Conservation (phyloP, 1,139 yeast species). For the Candida glucosophila region DNA sequence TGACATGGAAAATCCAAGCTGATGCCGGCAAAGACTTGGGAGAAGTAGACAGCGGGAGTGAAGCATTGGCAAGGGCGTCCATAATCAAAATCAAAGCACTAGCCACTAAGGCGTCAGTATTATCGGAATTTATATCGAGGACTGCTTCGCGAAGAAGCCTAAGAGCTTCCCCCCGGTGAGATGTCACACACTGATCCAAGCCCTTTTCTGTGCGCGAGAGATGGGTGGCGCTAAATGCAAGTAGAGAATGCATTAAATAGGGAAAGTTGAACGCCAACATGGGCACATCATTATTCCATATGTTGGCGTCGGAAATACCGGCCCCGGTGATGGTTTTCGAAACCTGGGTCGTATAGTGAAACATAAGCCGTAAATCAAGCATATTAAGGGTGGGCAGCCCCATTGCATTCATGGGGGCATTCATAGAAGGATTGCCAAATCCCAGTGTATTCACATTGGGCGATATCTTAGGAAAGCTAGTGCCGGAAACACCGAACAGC, state of each 20-base stretch:
- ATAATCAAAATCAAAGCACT: slow-evolving; percentile 80
- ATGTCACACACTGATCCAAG: slow-evolving; percentile 74
- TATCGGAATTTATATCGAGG: slow-evolving; percentile 68
- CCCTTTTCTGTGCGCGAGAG: slow-evolving; percentile 69
- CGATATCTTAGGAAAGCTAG: slow-evolving; percentile 19
- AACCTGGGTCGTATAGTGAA: slow-evolving; percentile 79
- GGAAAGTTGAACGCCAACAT: slow-evolving; percentile 83
- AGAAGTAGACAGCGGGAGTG: slow-evolving; percentile 56
- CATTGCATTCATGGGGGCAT: slow-evolving; percentile 9
- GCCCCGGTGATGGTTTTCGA: slow-evolving; percentile 85
- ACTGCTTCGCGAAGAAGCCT: slow-evolving; percentile 78
- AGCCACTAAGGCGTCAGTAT: slow-evolving; percentile 89
- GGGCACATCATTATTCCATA: slow-evolving; percentile 86
- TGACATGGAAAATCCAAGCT: slow-evolving; percentile 95
- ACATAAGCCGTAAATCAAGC: slow-evolving; percentile 72
- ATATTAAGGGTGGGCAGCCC: slow-evolving; percentile 43
- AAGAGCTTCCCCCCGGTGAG: slow-evolving; percentile 82
- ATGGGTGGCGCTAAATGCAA: slow-evolving; percentile 91
- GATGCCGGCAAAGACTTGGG: slow-evolving; percentile 74
- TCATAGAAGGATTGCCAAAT: slow-evolving; percentile 6
- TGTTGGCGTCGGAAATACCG: slow-evolving; percentile 77
- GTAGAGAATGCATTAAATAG: slow-evolving; percentile 81
- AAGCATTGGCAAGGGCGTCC: slow-evolving; percentile 92
- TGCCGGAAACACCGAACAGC: slow-evolving; percentile 1
- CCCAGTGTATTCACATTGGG: slow-evolving; percentile 17